Evolutionary conservation across 1,284 basidiomycete species (phyloP).

Genomic region (Tilletia horrida): DNA sequence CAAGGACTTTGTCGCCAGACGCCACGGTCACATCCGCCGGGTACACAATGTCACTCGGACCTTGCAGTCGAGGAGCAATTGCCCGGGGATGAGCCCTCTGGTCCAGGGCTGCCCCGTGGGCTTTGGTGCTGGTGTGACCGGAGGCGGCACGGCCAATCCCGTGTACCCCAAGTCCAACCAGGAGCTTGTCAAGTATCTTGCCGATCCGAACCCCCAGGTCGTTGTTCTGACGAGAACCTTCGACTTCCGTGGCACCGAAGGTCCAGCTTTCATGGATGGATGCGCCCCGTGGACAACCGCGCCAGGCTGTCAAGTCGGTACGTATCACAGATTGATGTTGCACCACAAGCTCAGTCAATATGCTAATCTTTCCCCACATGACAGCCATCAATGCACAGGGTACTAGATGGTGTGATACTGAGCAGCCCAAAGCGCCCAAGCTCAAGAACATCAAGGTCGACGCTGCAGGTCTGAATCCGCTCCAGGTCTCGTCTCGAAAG

Average conservation of each 20-base stretch:
- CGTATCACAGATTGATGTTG: constrained; percentile 37
- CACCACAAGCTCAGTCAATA: too few species aligned
- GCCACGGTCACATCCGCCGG: not conserved
- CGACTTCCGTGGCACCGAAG: constrained; percentile 51
- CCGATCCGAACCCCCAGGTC: constrained; percentile 50
- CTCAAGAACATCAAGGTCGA: constrained; percentile 32
- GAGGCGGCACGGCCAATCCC: constrained; percentile 53
- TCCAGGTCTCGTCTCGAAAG: constrained; percentile 25
- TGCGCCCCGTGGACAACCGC: constrained; percentile 40
- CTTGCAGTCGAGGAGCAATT: not conserved
- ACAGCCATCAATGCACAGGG: constrained; percentile 20
- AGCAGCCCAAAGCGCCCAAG: constrained; percentile 17
- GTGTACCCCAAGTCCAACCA: constrained; percentile 50
- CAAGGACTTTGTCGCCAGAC: not conserved
- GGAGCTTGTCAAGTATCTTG: constrained; percentile 52
- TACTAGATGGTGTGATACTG: constrained; percentile 51
- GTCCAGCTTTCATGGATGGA: constrained; percentile 38
- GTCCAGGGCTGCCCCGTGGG: constrained; percentile 25
- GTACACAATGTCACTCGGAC: not conserved
- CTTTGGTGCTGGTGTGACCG: constrained; percentile 54
- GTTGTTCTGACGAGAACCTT: constrained; percentile 54
- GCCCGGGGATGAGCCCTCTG: constrained; percentile 6
- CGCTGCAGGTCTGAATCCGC: constrained; percentile 31
- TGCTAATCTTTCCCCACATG: too few species aligned
- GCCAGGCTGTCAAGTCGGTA: constrained; percentile 51